Evolutionary conservation across 2,329 filamentous ascomycete species (phyloP).

Genomic region (Ophiocordyceps sinensis): DNA sequence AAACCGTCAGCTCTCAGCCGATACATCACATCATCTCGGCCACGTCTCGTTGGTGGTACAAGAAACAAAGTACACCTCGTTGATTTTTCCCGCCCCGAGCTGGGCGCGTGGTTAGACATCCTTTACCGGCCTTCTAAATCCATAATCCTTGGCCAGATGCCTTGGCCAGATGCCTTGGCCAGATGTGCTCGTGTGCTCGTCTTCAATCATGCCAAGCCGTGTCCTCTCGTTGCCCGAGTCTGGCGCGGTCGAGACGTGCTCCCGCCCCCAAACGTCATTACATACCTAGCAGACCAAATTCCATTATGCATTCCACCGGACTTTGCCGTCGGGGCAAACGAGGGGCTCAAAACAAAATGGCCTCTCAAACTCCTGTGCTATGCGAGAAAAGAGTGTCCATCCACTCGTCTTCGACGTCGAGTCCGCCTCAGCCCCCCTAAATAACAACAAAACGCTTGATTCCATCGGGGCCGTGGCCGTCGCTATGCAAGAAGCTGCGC

Average conservation of each 20-base stretch:
- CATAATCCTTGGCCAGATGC: not conserved
- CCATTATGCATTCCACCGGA: not conserved
- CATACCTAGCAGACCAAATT: not conserved
- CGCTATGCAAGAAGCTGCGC: slow-evolving; percentile 3
- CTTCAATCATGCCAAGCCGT: not conserved
- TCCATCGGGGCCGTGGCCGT: not conserved
- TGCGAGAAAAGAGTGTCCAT: slow-evolving; percentile 5
- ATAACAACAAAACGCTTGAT: too few species aligned
- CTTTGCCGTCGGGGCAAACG: not conserved
- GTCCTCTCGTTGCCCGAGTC: not conserved
- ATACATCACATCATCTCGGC: too few species aligned
- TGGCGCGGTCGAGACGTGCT: too few species aligned
- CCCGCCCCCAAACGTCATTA: not conserved
- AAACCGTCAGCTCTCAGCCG: too few species aligned
- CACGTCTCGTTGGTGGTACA: not conserved
- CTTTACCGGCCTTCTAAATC: not conserved
- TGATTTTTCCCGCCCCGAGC: too few species aligned
- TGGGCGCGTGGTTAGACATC: too few species aligned
- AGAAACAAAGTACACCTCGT: not conserved
- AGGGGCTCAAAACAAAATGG: not conserved
- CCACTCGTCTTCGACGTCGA: not conserved
- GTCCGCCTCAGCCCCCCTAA: too few species aligned
- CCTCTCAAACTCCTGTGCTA: slow-evolving; percentile 9
- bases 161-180: not conserved
- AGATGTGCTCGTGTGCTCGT: slow-evolving; percentile 1